Percentiles rank a stretch among this genome's conserved stretches.
Conservation (phyloP, 352 stramenopile species). For the Phytophthora colocasiae region DNA sequence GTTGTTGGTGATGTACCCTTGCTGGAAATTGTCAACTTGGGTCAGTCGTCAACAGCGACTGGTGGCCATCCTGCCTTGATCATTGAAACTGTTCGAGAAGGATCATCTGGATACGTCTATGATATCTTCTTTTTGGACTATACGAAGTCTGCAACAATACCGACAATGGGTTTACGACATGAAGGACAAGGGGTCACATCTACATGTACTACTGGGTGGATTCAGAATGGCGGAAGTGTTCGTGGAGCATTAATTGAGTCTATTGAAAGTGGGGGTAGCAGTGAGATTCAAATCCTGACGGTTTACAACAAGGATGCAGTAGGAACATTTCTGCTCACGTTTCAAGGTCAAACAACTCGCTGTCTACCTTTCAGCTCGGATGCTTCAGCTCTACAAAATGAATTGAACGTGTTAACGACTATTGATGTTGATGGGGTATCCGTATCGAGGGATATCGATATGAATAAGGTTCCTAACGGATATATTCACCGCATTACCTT, state of each 20-base stretch:
- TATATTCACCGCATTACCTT: slow-evolving; percentile 77
- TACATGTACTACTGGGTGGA: slow-evolving; percentile 35
- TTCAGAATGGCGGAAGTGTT: slow-evolving; percentile 42
- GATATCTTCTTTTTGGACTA: slow-evolving; percentile 80
- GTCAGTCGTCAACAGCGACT: slow-evolving; percentile 37
- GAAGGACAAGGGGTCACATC: slow-evolving; percentile 19
- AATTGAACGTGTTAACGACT: slow-evolving; percentile 38
- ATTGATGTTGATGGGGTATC: slow-evolving; percentile 52
- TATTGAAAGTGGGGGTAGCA: slow-evolving; percentile 59
- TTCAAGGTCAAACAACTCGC: slow-evolving; percentile 43
- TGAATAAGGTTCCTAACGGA: slow-evolving; percentile 51
- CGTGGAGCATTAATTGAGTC: slow-evolving; percentile 53
- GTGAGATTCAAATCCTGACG: slow-evolving; percentile 65
- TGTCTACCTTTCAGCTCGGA: slow-evolving; percentile 51
- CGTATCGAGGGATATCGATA: slow-evolving; percentile 56
- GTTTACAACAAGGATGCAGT: slow-evolving; percentile 31
- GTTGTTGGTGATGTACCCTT: slow-evolving; percentile 66
- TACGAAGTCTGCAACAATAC: slow-evolving; percentile 3
- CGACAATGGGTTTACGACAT: slow-evolving; percentile 43
- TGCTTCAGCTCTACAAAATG: slow-evolving; percentile 30
- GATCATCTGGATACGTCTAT: slow-evolving; percentile 64
- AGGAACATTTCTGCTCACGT: slow-evolving; percentile 57
- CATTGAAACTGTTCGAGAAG: slow-evolving; percentile 71
- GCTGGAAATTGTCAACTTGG: slow-evolving; percentile 63
- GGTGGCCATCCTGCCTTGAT: slow-evolving; percentile 68